Evolutionary conservation across 169 alveolate genomes (phyloP).

Genomic region (Cyclospora cayetanensis): DNA sequence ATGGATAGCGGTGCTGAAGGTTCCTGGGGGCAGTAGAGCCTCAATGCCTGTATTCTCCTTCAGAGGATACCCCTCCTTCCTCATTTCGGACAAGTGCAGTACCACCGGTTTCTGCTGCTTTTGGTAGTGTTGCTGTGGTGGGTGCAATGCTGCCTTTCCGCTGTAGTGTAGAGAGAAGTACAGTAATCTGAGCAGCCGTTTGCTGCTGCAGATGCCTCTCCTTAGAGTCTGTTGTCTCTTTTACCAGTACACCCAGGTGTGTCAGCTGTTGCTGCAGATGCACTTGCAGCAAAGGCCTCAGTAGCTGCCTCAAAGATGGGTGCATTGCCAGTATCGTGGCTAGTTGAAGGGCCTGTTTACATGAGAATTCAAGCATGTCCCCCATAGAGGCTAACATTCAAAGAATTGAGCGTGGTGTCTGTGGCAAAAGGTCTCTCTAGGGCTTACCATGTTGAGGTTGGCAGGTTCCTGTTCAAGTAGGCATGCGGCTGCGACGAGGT

Average conservation of each 20-base stretch:
- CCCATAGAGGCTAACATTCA: too few species aligned
- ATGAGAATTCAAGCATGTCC: too few species aligned
- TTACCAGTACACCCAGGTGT: background rate
- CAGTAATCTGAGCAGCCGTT: background rate
- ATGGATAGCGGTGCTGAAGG: too few species aligned
- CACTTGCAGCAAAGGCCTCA: slow-evolving; percentile 15
- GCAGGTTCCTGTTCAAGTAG: slow-evolving; percentile 27
- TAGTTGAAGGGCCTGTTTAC: slow-evolving; percentile 16
- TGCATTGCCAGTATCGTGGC: slow-evolving; percentile 22
- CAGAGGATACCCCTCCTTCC: background rate
- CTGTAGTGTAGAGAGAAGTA: slow-evolving; percentile 5
- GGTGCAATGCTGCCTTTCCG: background rate
- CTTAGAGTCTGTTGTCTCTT: slow-evolving; percentile 15
- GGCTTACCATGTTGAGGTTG: slow-evolving; percentile 53
- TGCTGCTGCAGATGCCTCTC: slow-evolving; percentile 47
- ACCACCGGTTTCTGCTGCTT: background rate
- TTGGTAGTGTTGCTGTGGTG: background rate
- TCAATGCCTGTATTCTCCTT: background rate
- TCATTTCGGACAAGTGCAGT: too few species aligned
- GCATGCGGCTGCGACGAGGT: slow-evolving; percentile 43
- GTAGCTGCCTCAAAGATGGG: slow-evolving; percentile 15
- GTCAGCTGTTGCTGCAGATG: slow-evolving; percentile 52
- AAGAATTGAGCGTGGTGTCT: too few species aligned
- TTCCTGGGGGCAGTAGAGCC: too few species aligned
- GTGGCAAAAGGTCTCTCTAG: too few species aligned